These are phyloP conservation scores for Termitomyces sp. DNA, from an alignment of 768 basidiomycete genomes.

Conservation along the genomic window DNA sequence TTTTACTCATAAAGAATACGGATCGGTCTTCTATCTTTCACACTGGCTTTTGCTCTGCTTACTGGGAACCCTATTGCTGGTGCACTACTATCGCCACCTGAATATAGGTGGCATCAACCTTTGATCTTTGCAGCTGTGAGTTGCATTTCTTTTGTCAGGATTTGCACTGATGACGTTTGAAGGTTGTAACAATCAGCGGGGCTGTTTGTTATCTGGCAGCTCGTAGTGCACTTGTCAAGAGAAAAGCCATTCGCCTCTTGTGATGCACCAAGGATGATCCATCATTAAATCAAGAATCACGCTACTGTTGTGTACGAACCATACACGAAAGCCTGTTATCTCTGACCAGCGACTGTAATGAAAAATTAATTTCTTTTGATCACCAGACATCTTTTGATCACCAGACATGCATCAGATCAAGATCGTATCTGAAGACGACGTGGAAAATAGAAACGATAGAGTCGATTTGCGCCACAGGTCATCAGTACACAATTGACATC, in stretches of 20 bases:
- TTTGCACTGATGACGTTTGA: background rate
- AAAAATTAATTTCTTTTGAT: background rate
- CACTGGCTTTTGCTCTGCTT: constrained; percentile 37
- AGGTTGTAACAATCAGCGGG: constrained; percentile 31
- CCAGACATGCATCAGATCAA: background rate
- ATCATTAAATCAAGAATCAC: background rate
- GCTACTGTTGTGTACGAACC: background rate
- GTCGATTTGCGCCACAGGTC: background rate
- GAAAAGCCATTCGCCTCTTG: constrained; percentile 20
- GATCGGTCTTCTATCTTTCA: constrained; percentile 40
- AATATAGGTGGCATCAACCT: constrained; percentile 34
- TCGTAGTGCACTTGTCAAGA: constrained; percentile 25
- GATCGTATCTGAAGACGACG: background rate
- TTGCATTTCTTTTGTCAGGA: constrained; percentile 3
- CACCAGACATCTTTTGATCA: too few relatives aligned
- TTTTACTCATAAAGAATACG: constrained; percentile 27
- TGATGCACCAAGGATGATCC: constrained; percentile 1
- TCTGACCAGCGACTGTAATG: background rate
- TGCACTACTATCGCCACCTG: constrained; percentile 35
- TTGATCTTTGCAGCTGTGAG: constrained; percentile 40
- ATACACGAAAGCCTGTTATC: background rate
- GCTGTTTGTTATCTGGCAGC: constrained; percentile 25
- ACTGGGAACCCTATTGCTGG: constrained; percentile 52
- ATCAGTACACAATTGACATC: background rate
- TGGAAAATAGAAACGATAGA: too few relatives aligned